Base-by-base conservation (phyloP, 805 yeast genomes). In the Zygotorulaspora chibaensis region DNA sequence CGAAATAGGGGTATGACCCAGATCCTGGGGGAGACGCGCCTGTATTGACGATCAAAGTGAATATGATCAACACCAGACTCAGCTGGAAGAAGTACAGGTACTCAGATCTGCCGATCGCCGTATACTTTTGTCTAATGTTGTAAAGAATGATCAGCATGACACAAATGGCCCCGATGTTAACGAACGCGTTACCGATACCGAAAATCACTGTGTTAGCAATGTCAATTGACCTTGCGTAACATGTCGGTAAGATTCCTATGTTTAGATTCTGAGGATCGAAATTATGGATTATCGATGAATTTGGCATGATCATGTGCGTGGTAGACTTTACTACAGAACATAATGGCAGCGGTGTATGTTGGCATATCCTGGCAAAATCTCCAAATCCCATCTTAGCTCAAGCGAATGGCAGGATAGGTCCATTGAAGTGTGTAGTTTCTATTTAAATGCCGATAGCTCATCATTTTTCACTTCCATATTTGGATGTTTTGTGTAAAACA, bases 21-120 rank as follows among this genome's bases (percentile, higher is more conserved):
- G 93, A 78, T 2, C 90, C 84, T 1, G 96, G 93, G 1, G 98
- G 96, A 10, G 86, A 76, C 1, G 91, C 96, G 15, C 98, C 98
- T 53, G 95, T 82, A 59, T 91, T 96, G 3, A 88, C 95, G 17
- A 91, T 76, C 39, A 91, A 70, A 2, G 90, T 75, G 50, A 83
- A 68, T 12, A 85, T 74, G 5, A 80, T 74, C 52, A 85, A 73
- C 1, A 77, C 71, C 27, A 83, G 69, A 50, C 75, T 73, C 35
- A 79, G 58, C 65, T 83, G 80, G 65, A 81, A 83, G 59, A 86
- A 83, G 54, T 77, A 79, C 43, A 87, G 66, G 81, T 89, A 84
- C 61, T 93, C 99, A 10, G 80, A 73, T 50, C 98, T 75, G 3
- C 97, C 98, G 47, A 93, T 90, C 10, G 98, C 97, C 0, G 99